These are phyloP conservation scores for Sphagnum magellanicum DNA, from an alignment of 228 moss, liverwort and hornwort species.

Conservation along the genomic window DNA sequence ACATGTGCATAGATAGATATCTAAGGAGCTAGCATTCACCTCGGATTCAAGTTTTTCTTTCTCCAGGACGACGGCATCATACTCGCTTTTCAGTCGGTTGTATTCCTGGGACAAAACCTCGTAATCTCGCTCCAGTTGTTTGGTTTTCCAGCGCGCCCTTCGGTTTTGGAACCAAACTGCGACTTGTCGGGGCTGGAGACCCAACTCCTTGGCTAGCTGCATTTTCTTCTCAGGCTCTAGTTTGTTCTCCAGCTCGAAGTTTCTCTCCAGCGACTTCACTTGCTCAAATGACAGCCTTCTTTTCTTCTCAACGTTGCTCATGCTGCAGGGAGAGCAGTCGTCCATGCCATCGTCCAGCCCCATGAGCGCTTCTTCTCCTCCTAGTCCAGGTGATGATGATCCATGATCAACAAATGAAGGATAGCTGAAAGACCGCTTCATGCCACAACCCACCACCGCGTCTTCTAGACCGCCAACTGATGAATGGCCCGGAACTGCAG, in stretches of 20 bases:
- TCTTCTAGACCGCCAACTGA: constrained; percentile 48
- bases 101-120: constrained; percentile 7
- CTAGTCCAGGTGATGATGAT: constrained; percentile 1
- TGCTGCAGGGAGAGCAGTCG: constrained; percentile 11
- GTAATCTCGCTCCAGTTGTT: constrained; percentile 14
- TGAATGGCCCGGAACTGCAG: constrained; percentile 22
- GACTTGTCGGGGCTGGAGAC: constrained; percentile 60
- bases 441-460: constrained; percentile 27
- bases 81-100: constrained; percentile 5
- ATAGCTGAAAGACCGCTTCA: constrained; percentile 35
- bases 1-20: no score
- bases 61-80: constrained; percentile 1
- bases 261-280: constrained; percentile 58
- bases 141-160: constrained; percentile 13
- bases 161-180: constrained; percentile 43
- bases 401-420: constrained; percentile 30
- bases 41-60: constrained; percentile 9
- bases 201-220: constrained; percentile 55
- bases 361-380: constrained; percentile 7
- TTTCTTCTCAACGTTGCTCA: constrained; percentile 41
- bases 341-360: constrained; percentile 21
- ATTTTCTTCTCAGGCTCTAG: constrained; percentile 65
- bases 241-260: constrained; percentile 63
- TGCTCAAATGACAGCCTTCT: constrained; percentile 50
- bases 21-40: background rate